These are phyloP conservation scores for Myochromella boudieri DNA, from an alignment of 768 basidiomycete species.

Conservation along the genomic window DNA sequence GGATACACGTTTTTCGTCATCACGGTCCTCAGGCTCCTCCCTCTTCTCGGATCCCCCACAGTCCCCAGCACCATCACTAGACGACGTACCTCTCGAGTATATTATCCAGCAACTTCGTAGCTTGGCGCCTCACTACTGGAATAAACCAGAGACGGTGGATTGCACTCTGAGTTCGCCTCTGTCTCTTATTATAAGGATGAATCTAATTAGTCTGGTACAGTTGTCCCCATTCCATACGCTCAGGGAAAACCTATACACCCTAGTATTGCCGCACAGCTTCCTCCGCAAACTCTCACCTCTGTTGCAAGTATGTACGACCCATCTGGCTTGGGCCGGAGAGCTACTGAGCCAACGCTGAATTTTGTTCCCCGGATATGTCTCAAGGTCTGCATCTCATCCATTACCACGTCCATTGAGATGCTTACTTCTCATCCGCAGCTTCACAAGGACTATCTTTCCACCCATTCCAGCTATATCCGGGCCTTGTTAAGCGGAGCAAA, in stretches of 20 bases:
- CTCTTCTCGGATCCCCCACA: constrained; percentile 52
- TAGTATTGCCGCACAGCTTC: constrained; percentile 25
- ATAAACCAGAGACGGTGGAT: constrained; percentile 72
- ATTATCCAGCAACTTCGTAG: constrained; percentile 67
- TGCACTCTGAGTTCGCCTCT: constrained; percentile 63
- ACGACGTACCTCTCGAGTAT: constrained; percentile 69
- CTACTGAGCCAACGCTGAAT: constrained; percentile 51
- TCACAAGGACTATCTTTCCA: constrained; percentile 80
- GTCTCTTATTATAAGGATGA: not conserved
- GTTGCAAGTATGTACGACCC: constrained; percentile 37
- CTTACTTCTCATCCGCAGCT: constrained; percentile 42
- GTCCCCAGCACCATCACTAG: constrained; percentile 64
- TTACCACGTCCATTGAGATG: not conserved
- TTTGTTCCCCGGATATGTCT: constrained; percentile 58
- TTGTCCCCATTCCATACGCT: constrained; percentile 50
- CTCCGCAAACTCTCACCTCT: constrained; percentile 28
- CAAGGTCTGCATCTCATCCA: constrained; percentile 45
- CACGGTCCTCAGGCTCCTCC: constrained; percentile 23
- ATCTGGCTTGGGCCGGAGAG: constrained; percentile 45
- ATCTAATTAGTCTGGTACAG: constrained; percentile 26
- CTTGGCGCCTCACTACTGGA: constrained; percentile 71
- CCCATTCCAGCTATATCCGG: constrained; percentile 74
- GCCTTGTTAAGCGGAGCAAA: constrained; percentile 70
- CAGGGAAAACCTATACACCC: constrained; percentile 33
- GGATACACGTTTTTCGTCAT: constrained; percentile 13